Base-by-base conservation (phyloP, 371 early-diverging fungal genomes). In the Rhizopus microsporus region DNA sequence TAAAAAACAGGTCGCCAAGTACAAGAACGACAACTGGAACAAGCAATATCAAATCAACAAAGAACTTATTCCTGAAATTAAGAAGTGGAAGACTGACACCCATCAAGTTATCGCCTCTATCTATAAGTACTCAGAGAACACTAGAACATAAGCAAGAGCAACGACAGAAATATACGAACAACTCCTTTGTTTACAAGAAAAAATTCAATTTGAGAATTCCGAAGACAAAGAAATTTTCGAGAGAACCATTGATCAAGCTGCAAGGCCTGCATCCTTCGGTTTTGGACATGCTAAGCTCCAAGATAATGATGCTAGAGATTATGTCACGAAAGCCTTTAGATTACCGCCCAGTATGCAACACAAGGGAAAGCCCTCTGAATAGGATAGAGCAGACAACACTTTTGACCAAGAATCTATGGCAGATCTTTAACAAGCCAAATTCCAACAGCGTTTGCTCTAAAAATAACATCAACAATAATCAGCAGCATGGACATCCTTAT, bases 61-160 rank as follows among this genome's bases (percentile, higher is more conserved):
- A 31, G 38, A 55, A 13, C 34, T 61, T 29, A 45, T 40, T 7
- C 32, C 37, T 33, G 56, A 56, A 4, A 38, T 56, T 40, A 55
- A 39, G 32, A 43, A 51, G 2, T 23, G 17, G 30, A 51, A 54
- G 29, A 34, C 38, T 0, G 61, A 55, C 10, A 44, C 56, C 15
- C 15, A 8, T 6, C 45, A 56, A 39, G 10, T 51, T 12, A 12
- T 44, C 15, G 38, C 29, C 5, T 16, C 44, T n/a, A 55, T 61
- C 0, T 56, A 61, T 38, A 51, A 50, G 30, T 7, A 23, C 23
- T 15, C 51, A 35, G 37, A 50, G 8, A 35, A 34, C 16, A 46
- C 56, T 0, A 29, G 56, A 51, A 0, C 47, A 13, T 52, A 62
- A n/a, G 62, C 62, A 5, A 51, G 43, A 39, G 55, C 43, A 42